Evolutionary conservation across 495 filamentous ascomycete genomes (phyloP), one percentile per base, ranked within the genome.

Genomic region (Podospora conica): DNA sequence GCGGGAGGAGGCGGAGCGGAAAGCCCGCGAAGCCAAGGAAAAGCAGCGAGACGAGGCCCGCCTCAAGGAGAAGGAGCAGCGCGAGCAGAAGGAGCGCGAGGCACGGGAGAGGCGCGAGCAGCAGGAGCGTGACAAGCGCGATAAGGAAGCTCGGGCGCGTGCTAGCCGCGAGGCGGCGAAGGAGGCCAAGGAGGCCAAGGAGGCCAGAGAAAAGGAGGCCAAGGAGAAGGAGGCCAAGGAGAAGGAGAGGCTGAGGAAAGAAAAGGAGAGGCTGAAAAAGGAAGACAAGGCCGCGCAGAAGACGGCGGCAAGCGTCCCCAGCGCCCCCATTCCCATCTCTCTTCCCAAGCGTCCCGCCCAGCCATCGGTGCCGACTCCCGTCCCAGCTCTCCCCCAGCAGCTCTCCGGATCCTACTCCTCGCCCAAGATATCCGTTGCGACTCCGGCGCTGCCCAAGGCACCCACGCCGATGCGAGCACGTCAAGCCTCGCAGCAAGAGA

Each of bases 1-100:
- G 73, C 89, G 91, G 68, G 87, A 91, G 64, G 92, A 97, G 24
- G 87, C 91, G 66, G 92, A 96, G 66, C 86, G 88, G n/a, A 92
- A 93, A 73, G 81, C 81, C 31, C 86, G 83, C 58, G 92, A 91
- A 69, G 86, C 83, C 54, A 91, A 88, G 65, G 95, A 98, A 70
- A 96, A 91, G 77, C 90, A 89, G 27, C 84, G 82, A 31, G 88
- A 90, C 66, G 88, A 91, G 60, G 82, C 84, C 27, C 76, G 80
- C 24, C 70, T 75, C 28, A 82, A 80, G 68, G 89, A 91, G 73
- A 91, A 96, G 65, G 93, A 96, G 64, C 86, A 25, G 23, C 57
- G 57, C 87, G 87, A 88, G 75, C 88, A 85, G 69, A 81, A 80
- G 53, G 84, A 87, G 59, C 86, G 86, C 65, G 86, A 90, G 56